Conservation (phyloP, 2,329 filamentous ascomycete species). For the Aciculosporium take region DNA sequence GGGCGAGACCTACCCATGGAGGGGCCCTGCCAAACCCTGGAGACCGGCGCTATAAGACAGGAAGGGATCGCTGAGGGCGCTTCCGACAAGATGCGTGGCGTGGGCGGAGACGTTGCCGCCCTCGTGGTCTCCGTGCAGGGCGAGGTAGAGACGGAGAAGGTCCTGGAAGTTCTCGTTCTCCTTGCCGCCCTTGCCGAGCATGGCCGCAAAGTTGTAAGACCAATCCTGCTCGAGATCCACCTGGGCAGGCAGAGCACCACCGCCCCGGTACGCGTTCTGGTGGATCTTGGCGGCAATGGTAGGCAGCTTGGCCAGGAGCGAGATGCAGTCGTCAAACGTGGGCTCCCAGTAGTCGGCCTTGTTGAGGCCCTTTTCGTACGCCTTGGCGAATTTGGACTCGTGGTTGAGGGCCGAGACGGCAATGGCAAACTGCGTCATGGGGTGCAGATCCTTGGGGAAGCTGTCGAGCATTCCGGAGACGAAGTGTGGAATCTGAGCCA, state of each 20-base stretch:
- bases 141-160: slow-evolving; percentile 81
- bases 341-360: slow-evolving; percentile 99
- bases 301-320: slow-evolving; percentile 85
- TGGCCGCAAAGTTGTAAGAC: slow-evolving; percentile 96
- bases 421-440: slow-evolving; percentile 96
- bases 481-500: slow-evolving; percentile 69
- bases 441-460: slow-evolving; percentile 82
- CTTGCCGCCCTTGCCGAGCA: slow-evolving; percentile 80
- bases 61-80: slow-evolving; percentile 87
- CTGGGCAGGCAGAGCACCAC: slow-evolving; percentile 57
- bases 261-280: slow-evolving; percentile 72
- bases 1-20: slow-evolving; percentile 34
- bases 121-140: slow-evolving; percentile 95
- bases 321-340: slow-evolving; percentile 90
- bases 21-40: slow-evolving; percentile 83
- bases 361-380: slow-evolving; percentile 78
- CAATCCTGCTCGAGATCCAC: slow-evolving; percentile 82
- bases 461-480: slow-evolving; percentile 77
- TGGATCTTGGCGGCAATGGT: slow-evolving; percentile 97
- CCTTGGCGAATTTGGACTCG: slow-evolving; percentile 83
- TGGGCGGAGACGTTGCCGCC: slow-evolving; percentile 96
- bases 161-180: slow-evolving; percentile 93
- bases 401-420: slow-evolving; percentile 93
- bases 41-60: slow-evolving; percentile 92
- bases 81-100: slow-evolving; percentile 86